Evolutionary conservation across 2,329 filamentous ascomycete species (phyloP).

Genomic region (Aureobasidium leucospermi): DNA sequence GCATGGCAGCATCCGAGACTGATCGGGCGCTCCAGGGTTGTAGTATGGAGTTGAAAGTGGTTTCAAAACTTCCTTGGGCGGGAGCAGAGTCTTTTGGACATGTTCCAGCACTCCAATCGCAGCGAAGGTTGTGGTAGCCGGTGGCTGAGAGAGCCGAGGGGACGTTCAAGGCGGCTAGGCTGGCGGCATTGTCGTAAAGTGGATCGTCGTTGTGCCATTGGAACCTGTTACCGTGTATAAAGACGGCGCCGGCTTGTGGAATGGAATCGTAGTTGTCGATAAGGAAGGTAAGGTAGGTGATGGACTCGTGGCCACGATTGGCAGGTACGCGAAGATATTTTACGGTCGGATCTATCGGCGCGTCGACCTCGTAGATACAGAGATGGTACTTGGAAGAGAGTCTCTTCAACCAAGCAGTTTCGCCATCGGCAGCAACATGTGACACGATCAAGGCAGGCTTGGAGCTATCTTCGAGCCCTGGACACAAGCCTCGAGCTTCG

Average conservation of each 20-base stretch:
- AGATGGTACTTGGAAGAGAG: slow-evolving; percentile 36
- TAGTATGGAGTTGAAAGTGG: slow-evolving; percentile 33
- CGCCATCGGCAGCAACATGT: slow-evolving; percentile 34
- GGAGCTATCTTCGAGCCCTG: slow-evolving; percentile 29
- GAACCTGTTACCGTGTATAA: slow-evolving; percentile 51
- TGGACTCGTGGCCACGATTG: slow-evolving; percentile 54
- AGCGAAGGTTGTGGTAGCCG: slow-evolving; percentile 45
- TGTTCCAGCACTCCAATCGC: slow-evolving; percentile 42
- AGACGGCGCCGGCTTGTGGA: slow-evolving; percentile 48
- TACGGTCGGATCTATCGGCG: slow-evolving; percentile 22
- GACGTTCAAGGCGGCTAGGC: slow-evolving; percentile 35
- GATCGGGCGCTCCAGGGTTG: slow-evolving; percentile 16
- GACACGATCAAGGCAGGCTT: slow-evolving; percentile 43
- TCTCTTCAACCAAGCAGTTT: slow-evolving; percentile 34
- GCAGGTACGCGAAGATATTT: slow-evolving; percentile 35
- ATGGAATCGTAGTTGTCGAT: slow-evolving; percentile 53
- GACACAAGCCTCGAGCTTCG: slow-evolving; percentile 35
- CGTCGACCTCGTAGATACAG: slow-evolving; percentile 41
- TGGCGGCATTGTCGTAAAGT: slow-evolving; percentile 39
- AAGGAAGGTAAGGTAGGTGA: slow-evolving; percentile 54
- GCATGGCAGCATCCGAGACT: slow-evolving; percentile 31
- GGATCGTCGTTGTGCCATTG: slow-evolving; percentile 51
- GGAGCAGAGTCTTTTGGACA: slow-evolving; percentile 27
- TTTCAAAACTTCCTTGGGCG: slow-evolving; percentile 21
- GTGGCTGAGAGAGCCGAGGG: slow-evolving; percentile 29